phyloP scores from a whole-genome alignment of 2,329 filamentous ascomycete species.

The Didymellaceae sp. region DNA sequence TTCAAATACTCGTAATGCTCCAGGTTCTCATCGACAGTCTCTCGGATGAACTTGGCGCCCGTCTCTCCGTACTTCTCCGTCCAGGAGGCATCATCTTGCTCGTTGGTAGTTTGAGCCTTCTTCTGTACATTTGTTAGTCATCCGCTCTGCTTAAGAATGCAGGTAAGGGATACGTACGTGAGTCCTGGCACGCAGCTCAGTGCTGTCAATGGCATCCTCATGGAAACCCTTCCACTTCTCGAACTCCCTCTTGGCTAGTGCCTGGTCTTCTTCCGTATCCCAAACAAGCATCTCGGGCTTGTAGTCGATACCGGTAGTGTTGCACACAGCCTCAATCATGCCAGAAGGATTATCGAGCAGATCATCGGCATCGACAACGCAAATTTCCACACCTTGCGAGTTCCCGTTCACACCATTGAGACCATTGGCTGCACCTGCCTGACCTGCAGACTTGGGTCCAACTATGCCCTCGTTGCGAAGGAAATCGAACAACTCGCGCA shows the following conservation, averaged over 20 bases:
- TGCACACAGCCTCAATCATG: conserved; percentile 80
- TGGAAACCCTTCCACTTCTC: conserved; percentile 98
- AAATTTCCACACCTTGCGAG: conserved; percentile 66
- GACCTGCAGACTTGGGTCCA: conserved; percentile 68
- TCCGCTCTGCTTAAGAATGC: neutral
- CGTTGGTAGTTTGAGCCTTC: conserved; percentile 68
- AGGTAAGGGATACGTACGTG: conserved; percentile 56
- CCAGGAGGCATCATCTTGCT: conserved; percentile 75
- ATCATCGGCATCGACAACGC: conserved; percentile 92
- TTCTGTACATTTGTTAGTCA: conserved; percentile 46
- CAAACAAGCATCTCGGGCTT: conserved; percentile 80
- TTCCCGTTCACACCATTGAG: conserved; percentile 44
- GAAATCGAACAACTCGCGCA: conserved; percentile 87
- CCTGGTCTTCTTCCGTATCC: conserved; percentile 76
- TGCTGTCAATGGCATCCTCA: conserved; percentile 88
- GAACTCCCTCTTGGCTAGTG: conserved; percentile 74
- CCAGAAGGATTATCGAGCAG: conserved; percentile 82
- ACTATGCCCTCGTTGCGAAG: conserved; percentile 72
- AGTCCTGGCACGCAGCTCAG: conserved; percentile 72
- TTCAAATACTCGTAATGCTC: conserved; percentile 82
- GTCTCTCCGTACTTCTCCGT: conserved; percentile 74
- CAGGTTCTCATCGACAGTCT: conserved; percentile 74
- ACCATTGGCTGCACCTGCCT: conserved; percentile 41
- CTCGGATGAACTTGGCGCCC: conserved; percentile 71
- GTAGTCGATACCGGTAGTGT: conserved; percentile 79